Percentiles rank a stretch among this genome's conserved stretches.
Conservation (phyloP, 495 filamentous ascomycete genomes). For the Aspergillus incahuasiensis region DNA sequence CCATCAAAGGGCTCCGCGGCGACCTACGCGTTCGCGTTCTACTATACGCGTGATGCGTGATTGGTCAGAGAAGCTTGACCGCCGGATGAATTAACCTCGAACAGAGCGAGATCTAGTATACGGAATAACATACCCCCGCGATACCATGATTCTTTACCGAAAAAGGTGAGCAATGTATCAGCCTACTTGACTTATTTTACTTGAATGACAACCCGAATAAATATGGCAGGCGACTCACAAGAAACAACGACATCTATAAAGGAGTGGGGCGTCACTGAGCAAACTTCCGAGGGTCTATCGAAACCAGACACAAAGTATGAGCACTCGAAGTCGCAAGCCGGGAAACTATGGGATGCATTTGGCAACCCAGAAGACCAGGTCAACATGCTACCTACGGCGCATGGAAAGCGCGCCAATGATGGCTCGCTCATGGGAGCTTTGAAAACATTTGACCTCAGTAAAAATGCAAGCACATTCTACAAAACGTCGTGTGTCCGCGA, state of each 20-base stretch:
- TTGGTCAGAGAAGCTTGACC: constrained; percentile 12
- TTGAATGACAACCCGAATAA: constrained; percentile 8
- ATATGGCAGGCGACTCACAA: constrained; percentile 55
- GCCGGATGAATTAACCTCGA: constrained; percentile 33
- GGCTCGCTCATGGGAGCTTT: constrained; percentile 58
- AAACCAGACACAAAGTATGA: constrained; percentile 37
- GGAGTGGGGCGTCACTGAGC: constrained; percentile 17
- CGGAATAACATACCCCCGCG: constrained; percentile 21
- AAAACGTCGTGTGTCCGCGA: constrained; percentile 80
- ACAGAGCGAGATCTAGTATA: neutral
- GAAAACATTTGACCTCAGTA: constrained; percentile 59
- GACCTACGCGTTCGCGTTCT: constrained; percentile 36
- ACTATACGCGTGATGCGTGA: constrained; percentile 24
- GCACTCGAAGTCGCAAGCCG: constrained; percentile 42
- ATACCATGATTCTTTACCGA: constrained; percentile 11
- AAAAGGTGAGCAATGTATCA: neutral
- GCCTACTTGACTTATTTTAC: neutral
- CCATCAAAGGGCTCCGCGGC: constrained; percentile 13
- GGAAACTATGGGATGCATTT: constrained; percentile 50
- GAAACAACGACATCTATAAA: constrained; percentile 21
- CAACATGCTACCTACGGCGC: constrained; percentile 46
- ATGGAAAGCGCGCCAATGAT: constrained; percentile 42
- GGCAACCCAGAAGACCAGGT: constrained; percentile 44
- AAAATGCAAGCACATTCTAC: constrained; percentile 65
- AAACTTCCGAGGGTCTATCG: constrained; percentile 18